Percentiles rank a stretch among this genome's conserved stretches.
These are phyloP conservation scores for Apostasia shenzhenica DNA, from an alignment of 106 monocot genomes.

Conservation along the genomic window DNA sequence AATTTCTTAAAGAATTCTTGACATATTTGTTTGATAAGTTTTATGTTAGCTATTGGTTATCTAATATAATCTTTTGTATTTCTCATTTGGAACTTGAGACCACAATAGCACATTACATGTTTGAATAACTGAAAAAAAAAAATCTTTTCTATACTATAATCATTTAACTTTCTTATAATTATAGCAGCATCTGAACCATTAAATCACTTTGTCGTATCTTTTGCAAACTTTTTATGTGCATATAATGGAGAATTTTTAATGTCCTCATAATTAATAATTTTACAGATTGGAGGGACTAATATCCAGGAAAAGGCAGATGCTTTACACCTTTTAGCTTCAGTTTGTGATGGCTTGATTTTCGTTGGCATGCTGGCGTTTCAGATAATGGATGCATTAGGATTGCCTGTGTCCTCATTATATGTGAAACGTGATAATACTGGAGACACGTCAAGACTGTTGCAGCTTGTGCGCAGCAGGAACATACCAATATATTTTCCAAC, in stretches of 20 bases:
- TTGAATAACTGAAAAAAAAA: too few species aligned
- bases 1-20: too few species aligned
- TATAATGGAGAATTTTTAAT: conserved; percentile 6
- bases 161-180: too few species aligned
- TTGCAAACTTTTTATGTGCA: background rate
- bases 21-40: too few species aligned
- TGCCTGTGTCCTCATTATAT: conserved; percentile 33
- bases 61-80: too few species aligned
- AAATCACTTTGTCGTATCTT: background rate
- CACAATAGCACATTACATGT: too few species aligned
- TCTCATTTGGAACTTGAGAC: too few species aligned
- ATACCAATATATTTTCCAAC: conserved; percentile 52
- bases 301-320: conserved; percentile 53
- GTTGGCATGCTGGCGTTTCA: conserved; percentile 73
- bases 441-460: conserved; percentile 50
- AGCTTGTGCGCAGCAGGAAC: conserved; percentile 36
- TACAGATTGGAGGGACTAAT: conserved; percentile 88
- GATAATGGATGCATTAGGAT: conserved; percentile 77
- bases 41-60: too few species aligned
- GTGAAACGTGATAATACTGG: conserved; percentile 41
- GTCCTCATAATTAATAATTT: conserved; percentile 8
- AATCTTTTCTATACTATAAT: too few species aligned
- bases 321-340: conserved; percentile 47
- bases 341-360: conserved; percentile 75
- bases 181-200: too few species aligned